Evolutionary conservation across 345 rosid genomes (phyloP).

Genomic region (Cardiospermum halicacabum): DNA sequence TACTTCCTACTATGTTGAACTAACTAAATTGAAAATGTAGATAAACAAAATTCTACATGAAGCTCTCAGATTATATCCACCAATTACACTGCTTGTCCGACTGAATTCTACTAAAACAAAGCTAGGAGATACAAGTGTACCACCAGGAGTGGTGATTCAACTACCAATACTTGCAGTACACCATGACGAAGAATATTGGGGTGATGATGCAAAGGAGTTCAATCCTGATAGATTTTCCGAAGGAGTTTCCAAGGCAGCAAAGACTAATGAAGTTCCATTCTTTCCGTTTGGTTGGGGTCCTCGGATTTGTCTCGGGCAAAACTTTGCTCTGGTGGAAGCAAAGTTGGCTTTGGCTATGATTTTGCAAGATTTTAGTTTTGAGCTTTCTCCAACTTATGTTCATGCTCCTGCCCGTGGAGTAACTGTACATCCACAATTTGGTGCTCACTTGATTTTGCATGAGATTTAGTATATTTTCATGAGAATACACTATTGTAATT

Average conservation of each 20-base stretch:
- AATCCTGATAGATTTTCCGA: conserved; percentile 31
- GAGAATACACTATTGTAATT: too few relatives aligned
- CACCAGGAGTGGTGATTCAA: conserved; percentile 13
- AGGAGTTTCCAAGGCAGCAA: conserved; percentile 33
- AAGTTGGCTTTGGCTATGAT: conserved; percentile 20
- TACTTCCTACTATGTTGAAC: too few relatives aligned
- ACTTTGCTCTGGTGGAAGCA: conserved; percentile 22
- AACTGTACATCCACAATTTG: conserved; percentile 20
- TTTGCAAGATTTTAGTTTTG: conserved; percentile 15
- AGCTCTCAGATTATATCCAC: conserved; percentile 29
- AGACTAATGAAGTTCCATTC: conserved; percentile 13
- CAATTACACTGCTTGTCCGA: conserved; percentile 11
- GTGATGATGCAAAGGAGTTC: conserved; percentile 31
- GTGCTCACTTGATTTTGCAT: conserved; percentile 21
- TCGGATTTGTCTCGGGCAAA: conserved; percentile 31
- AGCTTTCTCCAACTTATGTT: conserved; percentile 24
- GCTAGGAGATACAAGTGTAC: conserved; percentile 23
- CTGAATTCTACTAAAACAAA: conserved; percentile 19
- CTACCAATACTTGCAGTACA: conserved; percentile 28
- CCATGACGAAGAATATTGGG: conserved; percentile 28
- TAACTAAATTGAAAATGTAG: too few relatives aligned
- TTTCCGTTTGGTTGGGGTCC: conserved; percentile 30
- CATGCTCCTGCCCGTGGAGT: conserved; percentile 5
- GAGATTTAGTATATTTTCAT: too few relatives aligned
- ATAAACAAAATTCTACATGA: too few relatives aligned